Evolutionary conservation across 2,329 filamentous ascomycete species (phyloP), one percentile per base, ranked within the genome.

Genomic region (Bipolaris victoriae): DNA sequence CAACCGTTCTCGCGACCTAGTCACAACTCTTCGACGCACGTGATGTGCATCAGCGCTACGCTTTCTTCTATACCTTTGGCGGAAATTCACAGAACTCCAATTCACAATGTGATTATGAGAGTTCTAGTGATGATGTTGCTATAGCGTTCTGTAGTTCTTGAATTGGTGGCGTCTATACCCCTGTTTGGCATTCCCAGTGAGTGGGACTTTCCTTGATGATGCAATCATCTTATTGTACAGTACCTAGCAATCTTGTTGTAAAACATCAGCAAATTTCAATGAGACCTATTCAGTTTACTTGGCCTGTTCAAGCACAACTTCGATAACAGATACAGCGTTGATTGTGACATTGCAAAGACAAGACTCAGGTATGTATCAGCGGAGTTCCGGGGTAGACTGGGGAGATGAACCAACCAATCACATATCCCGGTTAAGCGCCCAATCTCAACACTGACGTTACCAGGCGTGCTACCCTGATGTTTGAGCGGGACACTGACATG

Each of bases 1-100:
- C n/a, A 64, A n/a, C 65, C 65, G 39, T 55, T 29, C 51, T 52
- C 57, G 66, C 61, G 45, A 61, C 65, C 60, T 33, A 49, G 26
- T 68, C 64, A 65, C 65, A 64, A 0, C 5, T 20, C 16, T 5
- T n/a, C 18, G 13, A 9, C 2, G 35, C 62, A 67, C 61, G 57
- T 61, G 58, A 64, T 7, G 1, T 77, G 10, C 3, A 20, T 5
- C 37, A 16, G 59, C 60, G 62, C 55, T 54, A 64, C 60, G 57
- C 57, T 55, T 39, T 45, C 20, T 41, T 10, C 39, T 20, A 26
- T 29, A 11, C 29, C 41, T 37, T 20, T 13, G 2, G 7, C 39
- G 35, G 41, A 44, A 22, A 1, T 40, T 5, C n/a, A 29, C 45
- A 52, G 37, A 40, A 31, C 2, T 31, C n/a, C 10, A 11, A 31